phyloP scores from a whole-genome alignment of 306 rosid species.

The Quercus suber region DNA sequence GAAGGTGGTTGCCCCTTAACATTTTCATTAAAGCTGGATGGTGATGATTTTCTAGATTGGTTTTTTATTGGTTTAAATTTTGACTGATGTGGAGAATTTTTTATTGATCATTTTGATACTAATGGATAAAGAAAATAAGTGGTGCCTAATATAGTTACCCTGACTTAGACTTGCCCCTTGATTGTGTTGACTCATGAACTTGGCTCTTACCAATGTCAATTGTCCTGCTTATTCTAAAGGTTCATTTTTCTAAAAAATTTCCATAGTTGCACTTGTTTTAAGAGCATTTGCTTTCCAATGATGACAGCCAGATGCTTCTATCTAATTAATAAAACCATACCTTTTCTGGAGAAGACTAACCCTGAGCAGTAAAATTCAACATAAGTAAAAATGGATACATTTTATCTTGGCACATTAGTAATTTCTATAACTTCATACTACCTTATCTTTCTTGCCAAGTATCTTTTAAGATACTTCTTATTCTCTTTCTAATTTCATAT shows the following conservation, averaged over 20 bases:
- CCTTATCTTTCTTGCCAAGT: conserved; percentile 1
- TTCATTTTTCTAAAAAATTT: not conserved
- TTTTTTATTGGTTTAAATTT: not conserved
- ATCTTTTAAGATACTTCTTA: conserved; percentile 6
- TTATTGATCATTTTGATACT: not conserved
- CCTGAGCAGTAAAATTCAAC: conserved; percentile 5
- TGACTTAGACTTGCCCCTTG: too few relatives aligned
- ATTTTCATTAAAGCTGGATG: not conserved
- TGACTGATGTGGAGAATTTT: too few relatives aligned
- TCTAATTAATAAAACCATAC: not conserved
- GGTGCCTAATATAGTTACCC: too few relatives aligned
- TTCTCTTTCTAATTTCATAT: not conserved
- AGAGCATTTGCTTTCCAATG: not conserved
- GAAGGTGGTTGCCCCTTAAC: not conserved
- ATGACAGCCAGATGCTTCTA: not conserved
- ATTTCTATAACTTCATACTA: conserved; percentile 9
- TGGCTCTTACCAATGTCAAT: too few relatives aligned
- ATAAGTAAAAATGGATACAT: not conserved
- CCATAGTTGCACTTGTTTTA: not conserved
- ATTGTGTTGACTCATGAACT: too few relatives aligned
- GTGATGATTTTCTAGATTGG: not conserved
- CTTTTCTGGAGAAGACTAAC: not conserved
- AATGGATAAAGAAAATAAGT: not conserved
- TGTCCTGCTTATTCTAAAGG: not conserved
- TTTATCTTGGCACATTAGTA: not conserved